Conservation (phyloP, 257 asterid genomes). For the Przewalskia tangutica region DNA sequence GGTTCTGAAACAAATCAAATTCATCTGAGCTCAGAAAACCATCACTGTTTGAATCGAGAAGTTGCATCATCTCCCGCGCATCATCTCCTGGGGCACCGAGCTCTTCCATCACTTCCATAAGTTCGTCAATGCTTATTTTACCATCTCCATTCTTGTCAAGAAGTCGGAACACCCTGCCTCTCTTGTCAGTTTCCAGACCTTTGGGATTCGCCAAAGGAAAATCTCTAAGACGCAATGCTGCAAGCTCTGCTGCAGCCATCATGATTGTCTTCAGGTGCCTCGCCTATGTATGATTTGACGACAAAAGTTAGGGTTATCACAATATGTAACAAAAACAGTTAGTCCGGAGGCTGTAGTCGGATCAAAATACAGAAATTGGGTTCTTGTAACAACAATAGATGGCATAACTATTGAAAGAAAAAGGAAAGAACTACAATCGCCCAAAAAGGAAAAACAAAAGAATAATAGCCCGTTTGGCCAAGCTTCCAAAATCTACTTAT, state of each 20-base stretch:
- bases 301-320: not conserved
- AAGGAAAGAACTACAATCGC: not conserved
- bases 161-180: conserved; percentile 58
- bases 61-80: conserved; percentile 92
- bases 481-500: too few relatives aligned
- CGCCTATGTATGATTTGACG: conserved; percentile 40
- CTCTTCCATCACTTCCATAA: conserved; percentile 95
- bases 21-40: conserved; percentile 91
- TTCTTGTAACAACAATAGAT: not conserved
- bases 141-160: conserved; percentile 97
- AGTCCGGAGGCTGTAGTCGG: not conserved
- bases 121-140: conserved; percentile 85
- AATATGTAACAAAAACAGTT: not conserved
- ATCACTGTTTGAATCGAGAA: conserved; percentile 80
- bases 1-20: conserved; percentile 71
- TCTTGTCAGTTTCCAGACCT: conserved; percentile 38
- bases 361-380: not conserved
- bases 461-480: too few relatives aligned
- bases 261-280: conserved; percentile 82
- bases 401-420: not conserved
- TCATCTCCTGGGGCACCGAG: conserved; percentile 91
- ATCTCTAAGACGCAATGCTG: conserved; percentile 76
- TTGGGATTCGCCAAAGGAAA: conserved; percentile 49
- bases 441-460: not conserved
- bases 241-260: conserved; percentile 97